Percentiles rank a stretch among this genome's conserved stretches.
Evolutionary conservation across 768 basidiomycete species (phyloP).

Genomic region (Lactarius vividus): DNA sequence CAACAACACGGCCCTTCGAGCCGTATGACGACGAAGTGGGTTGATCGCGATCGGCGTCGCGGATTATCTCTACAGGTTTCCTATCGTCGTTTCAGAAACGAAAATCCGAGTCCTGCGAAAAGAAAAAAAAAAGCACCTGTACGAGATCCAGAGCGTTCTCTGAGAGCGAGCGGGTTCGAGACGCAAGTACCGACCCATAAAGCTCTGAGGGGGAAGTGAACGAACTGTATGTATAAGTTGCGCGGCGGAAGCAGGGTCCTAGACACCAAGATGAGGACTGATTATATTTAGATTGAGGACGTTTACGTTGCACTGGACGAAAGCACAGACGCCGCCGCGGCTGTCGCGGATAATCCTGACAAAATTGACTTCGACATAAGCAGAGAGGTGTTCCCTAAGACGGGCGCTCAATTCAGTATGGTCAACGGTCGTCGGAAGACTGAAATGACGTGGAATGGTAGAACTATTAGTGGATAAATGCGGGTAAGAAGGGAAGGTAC

Average conservation of each 20-base stretch:
- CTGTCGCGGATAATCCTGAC: constrained; percentile 72
- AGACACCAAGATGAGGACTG: constrained; percentile 1
- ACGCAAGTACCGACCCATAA: constrained; percentile 70
- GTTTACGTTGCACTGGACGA: constrained; percentile 79
- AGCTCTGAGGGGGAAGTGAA: constrained; percentile 53
- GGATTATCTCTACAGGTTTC: constrained; percentile 39
- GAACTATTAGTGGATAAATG: constrained; percentile 21
- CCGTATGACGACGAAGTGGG: constrained; percentile 19
- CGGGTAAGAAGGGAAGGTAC: constrained; percentile 9
- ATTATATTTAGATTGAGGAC: constrained; percentile 13
- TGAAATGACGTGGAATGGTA: constrained; percentile 32
- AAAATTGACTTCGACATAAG: constrained; percentile 60
- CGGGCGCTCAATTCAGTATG: constrained; percentile 57
- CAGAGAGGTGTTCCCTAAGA: constrained; percentile 64
- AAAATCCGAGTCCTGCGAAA: neutral
- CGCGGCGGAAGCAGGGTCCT: constrained; percentile 60
- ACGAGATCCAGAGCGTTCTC: constrained; percentile 71
- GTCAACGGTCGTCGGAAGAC: constrained; percentile 69
- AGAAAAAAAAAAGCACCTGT: constrained; percentile 47
- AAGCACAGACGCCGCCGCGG: constrained; percentile 78
- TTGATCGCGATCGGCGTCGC: constrained; percentile 23
- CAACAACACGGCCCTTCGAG: constrained; percentile 17
- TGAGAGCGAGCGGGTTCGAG: constrained; percentile 78
- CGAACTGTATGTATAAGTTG: constrained; percentile 60
- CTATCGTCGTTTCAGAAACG: constrained; percentile 30